phyloP scores from a whole-genome alignment of 345 rosid species.

The Pugionium cornutum region DNA sequence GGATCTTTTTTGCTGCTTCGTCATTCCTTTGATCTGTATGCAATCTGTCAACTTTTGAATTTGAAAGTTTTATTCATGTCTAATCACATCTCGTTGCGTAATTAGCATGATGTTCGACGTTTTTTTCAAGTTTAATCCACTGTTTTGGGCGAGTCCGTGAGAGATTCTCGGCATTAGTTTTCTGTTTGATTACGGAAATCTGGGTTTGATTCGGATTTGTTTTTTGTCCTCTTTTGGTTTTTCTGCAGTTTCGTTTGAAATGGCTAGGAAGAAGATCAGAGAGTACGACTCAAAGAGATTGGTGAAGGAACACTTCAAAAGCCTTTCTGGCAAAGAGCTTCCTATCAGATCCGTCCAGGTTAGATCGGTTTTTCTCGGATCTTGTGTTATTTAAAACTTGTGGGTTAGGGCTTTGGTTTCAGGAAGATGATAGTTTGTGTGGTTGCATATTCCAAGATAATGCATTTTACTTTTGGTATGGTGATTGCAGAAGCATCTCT shows the following conservation, averaged over 20 bases:
- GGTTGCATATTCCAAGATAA: not conserved
- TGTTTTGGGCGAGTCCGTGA: not conserved
- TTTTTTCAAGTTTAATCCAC: not conserved
- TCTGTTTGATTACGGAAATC: slow-evolving; percentile 1
- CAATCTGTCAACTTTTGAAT: not conserved
- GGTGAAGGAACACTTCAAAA: slow-evolving; percentile 90
- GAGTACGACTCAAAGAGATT: slow-evolving; percentile 97
- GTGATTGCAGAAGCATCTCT: not conserved
- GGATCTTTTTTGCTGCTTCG: not conserved
- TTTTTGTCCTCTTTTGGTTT: slow-evolving; percentile 14
- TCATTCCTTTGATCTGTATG: slow-evolving; percentile 2
- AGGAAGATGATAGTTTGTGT: not conserved
- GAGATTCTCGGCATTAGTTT: not conserved
- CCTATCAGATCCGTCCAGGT: slow-evolving; percentile 92
- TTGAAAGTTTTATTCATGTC: not conserved
- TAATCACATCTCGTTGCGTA: not conserved
- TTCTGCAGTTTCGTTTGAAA: slow-evolving; percentile 34
- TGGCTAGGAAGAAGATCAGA: slow-evolving; percentile 99
- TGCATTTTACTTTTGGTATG: too few relatives aligned
- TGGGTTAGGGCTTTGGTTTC: slow-evolving; percentile 26
- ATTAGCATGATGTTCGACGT: not conserved
- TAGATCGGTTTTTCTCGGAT: slow-evolving; percentile 3
- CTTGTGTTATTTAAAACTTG: not conserved
- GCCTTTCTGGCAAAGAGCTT: slow-evolving; percentile 66
- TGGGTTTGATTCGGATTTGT: slow-evolving; percentile 8